These are phyloP conservation scores for Elaeagnus macrophylla DNA, from an alignment of 306 rosid species.

Conservation along the genomic window DNA sequence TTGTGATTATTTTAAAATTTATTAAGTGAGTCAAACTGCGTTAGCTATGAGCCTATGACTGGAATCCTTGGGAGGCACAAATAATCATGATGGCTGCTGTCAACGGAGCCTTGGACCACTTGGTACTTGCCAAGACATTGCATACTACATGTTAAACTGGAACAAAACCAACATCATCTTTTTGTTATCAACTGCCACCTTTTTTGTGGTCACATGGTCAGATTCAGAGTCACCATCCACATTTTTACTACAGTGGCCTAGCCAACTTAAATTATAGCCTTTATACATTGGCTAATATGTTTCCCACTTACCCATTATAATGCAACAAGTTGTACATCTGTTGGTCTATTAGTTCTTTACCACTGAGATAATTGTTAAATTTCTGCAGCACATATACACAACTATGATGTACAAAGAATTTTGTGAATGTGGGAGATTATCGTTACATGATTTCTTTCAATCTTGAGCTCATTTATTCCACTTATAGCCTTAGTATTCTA, in stretches of 20 bases:
- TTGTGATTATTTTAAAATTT: no score
- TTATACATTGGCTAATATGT: constrained; percentile 23
- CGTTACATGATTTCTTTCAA: not conserved
- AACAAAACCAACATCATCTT: constrained; percentile 21
- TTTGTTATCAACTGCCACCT: constrained; percentile 8
- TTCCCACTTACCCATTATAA: constrained; percentile 19
- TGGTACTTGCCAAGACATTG: constrained; percentile 9
- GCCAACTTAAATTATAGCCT: constrained; percentile 10
- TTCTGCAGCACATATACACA: no score
- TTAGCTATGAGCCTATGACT: constrained; percentile 15
- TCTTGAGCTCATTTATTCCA: not conserved
- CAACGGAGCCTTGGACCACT: constrained; percentile 31
- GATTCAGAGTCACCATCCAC: no score
- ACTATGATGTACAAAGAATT: not conserved
- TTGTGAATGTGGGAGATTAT: not conserved
- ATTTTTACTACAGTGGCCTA: constrained; percentile 3
- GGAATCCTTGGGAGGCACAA: constrained; percentile 25
- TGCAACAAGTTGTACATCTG: no score
- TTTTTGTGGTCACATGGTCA: no score
- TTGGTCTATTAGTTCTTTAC: no score
- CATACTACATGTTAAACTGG: constrained; percentile 4
- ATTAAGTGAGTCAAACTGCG: constrained; percentile 2
- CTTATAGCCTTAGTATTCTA: not conserved
- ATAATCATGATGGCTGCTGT: constrained; percentile 26
- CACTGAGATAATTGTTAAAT: no score